Conservation (phyloP, 257 asterid genomes). For the Solanum habrochaites region DNA sequence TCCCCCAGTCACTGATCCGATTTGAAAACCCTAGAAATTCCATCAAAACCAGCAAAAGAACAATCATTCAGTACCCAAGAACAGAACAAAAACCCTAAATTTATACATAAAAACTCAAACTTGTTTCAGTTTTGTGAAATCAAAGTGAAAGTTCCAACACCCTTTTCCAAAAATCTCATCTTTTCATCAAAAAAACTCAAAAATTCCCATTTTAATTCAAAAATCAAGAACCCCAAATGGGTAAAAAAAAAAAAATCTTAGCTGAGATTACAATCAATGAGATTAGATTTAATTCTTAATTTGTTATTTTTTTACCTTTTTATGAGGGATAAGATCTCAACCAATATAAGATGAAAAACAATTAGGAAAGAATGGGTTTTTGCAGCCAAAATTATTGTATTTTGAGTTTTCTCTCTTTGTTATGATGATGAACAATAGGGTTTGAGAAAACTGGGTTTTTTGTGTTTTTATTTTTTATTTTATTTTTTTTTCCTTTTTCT, state of each 20-base stretch:
- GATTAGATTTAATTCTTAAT: neutral
- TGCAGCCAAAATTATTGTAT: neutral
- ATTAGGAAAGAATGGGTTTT: neutral
- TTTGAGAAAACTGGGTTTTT: neutral
- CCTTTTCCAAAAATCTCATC: neutral
- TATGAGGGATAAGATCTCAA: conserved; percentile 3
- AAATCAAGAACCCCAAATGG: neutral
- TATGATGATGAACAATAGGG: neutral
- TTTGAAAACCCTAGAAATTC: conserved; percentile 8
- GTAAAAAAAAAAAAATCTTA: neutral
- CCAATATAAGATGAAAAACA: neutral
- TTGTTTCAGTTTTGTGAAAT: neutral
- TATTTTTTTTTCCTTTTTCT: neutral
- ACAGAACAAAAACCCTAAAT: neutral
- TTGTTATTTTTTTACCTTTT: conserved; percentile 8
- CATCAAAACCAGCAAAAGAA: neutral
- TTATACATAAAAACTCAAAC: neutral
- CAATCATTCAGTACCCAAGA: neutral
- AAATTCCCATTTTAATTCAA: neutral
- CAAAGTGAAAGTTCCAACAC: conserved; percentile 1
- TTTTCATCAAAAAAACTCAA: neutral
- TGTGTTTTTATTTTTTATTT: neutral
- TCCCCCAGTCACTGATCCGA: neutral
- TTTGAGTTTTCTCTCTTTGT: neutral
- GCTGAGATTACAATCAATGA: neutral